Evolutionary conservation across 495 filamentous ascomycete genomes (phyloP).

Genomic region (Aspergillus funiculosus): DNA sequence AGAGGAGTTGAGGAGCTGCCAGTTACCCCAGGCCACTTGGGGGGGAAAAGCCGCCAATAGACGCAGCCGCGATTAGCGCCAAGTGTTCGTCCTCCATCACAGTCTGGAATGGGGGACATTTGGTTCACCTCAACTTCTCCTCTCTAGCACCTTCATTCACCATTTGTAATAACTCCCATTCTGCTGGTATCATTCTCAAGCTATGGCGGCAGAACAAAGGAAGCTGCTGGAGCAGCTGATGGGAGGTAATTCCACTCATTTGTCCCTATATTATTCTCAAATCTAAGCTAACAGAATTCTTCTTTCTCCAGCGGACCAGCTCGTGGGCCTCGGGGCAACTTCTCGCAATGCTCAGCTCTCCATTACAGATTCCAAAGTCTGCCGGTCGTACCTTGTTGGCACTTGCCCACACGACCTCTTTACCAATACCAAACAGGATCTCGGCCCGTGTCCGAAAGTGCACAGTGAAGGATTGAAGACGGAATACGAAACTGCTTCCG

Average conservation of each 20-base stretch:
- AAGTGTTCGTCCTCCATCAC: slow-evolving; percentile 5
- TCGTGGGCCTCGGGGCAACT: slow-evolving; percentile 67
- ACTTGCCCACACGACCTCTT: slow-evolving; percentile 98
- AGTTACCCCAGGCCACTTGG: not conserved
- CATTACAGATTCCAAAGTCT: slow-evolving; percentile 90
- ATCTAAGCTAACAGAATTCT: slow-evolving; percentile 31
- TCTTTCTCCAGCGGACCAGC: slow-evolving; percentile 56
- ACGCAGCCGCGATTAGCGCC: slow-evolving; percentile 30
- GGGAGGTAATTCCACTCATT: slow-evolving; percentile 42
- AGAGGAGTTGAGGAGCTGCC: not conserved
- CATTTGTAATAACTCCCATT: not conserved
- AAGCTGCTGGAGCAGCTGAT: slow-evolving; percentile 85
- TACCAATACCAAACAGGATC: slow-evolving; percentile 98
- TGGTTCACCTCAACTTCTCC: slow-evolving; percentile 1
- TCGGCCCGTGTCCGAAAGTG: slow-evolving; percentile 84
- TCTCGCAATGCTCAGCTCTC: slow-evolving; percentile 72
- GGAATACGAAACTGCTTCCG: slow-evolving; percentile 69
- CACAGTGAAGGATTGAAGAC: slow-evolving; percentile 83
- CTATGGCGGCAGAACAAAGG: slow-evolving; percentile 90
- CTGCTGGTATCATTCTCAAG: slow-evolving; percentile 17
- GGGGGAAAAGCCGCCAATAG: slow-evolving; percentile 12
- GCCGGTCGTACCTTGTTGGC: slow-evolving; percentile 88
- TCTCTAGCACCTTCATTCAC: not conserved
- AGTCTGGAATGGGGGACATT: no score
- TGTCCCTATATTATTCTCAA: slow-evolving; percentile 6